Conservation (phyloP, 305 asterid species). For the Fraxinus xanthoxyloides region DNA sequence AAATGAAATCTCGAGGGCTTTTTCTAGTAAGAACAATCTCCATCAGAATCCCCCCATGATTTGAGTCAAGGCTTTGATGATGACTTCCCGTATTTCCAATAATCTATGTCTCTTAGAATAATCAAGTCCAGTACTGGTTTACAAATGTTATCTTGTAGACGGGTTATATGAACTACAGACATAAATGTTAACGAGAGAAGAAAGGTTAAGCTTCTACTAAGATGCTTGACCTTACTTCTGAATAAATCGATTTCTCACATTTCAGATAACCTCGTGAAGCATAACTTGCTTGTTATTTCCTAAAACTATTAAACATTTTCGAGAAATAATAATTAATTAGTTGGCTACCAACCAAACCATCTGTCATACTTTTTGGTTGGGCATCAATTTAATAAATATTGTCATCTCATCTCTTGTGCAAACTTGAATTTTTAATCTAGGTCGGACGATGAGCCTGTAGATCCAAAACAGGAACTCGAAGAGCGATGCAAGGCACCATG, state of each 20-base stretch:
- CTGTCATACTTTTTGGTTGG: background rate
- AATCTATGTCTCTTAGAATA: background rate
- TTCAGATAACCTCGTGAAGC: background rate
- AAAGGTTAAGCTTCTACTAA: background rate
- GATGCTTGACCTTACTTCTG: background rate
- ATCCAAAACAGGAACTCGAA: slow-evolving; percentile 54
- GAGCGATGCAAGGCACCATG: slow-evolving; percentile 69
- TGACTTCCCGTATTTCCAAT: background rate
- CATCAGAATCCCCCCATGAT: no score
- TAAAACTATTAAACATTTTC: background rate
- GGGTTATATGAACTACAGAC: background rate
- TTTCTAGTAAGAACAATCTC: no score
- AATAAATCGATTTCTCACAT: background rate
- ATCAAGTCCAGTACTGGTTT: background rate
- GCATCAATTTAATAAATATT: background rate
- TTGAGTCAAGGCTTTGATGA: no score
- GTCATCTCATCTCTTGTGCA: slow-evolving; percentile 1
- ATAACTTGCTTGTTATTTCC: background rate
- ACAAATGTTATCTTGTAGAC: background rate
- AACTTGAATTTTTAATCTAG: slow-evolving; percentile 27
- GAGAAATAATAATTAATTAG: background rate
- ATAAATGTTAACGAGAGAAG: background rate
- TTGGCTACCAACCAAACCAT: background rate
- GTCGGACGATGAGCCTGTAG: slow-evolving; percentile 61
- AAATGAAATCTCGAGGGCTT: background rate